phyloP scores from a whole-genome alignment of 75 land plant genomes.

The Picea glauca region DNA sequence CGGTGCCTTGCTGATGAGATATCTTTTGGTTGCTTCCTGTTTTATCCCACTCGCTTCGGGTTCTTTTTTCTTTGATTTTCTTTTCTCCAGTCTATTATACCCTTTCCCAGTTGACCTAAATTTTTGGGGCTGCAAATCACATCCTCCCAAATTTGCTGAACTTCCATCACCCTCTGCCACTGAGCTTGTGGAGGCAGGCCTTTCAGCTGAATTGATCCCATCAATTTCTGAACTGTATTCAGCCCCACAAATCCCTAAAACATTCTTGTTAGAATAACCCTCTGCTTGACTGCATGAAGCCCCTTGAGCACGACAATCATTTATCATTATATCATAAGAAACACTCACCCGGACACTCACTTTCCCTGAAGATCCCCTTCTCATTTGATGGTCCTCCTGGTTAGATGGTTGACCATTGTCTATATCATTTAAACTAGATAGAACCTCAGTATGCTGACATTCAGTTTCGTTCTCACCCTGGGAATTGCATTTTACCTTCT shows the following conservation, averaged over 20 bases:
- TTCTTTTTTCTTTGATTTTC: slow-evolving; percentile 19
- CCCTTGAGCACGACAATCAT: background rate
- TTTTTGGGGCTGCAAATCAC: slow-evolving; percentile 1
- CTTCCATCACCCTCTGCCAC: background rate
- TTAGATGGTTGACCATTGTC: background rate
- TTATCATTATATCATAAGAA: background rate
- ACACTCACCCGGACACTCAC: background rate
- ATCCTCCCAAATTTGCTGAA: background rate
- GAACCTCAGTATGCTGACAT: background rate
- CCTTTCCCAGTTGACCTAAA: slow-evolving; percentile 3
- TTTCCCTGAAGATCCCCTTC: background rate
- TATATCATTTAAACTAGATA: background rate
- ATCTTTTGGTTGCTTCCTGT: slow-evolving; percentile 78
- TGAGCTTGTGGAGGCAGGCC: background rate
- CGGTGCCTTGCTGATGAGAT: slow-evolving; percentile 75
- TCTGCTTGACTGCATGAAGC: slow-evolving; percentile 3
- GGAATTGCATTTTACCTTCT: background rate
- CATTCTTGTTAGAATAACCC: background rate
- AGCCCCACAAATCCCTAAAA: background rate
- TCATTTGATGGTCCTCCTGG: background rate
- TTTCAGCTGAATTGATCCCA: background rate
- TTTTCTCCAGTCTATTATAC: slow-evolving; percentile 11
- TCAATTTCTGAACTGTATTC: slow-evolving; percentile 3
- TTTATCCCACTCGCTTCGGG: slow-evolving; percentile 34
- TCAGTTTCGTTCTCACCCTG: slow-evolving; percentile 2